These are phyloP conservation scores for Suhomyces taliae DNA, from an alignment of 1,139 yeast species.

Conservation along the genomic window DNA sequence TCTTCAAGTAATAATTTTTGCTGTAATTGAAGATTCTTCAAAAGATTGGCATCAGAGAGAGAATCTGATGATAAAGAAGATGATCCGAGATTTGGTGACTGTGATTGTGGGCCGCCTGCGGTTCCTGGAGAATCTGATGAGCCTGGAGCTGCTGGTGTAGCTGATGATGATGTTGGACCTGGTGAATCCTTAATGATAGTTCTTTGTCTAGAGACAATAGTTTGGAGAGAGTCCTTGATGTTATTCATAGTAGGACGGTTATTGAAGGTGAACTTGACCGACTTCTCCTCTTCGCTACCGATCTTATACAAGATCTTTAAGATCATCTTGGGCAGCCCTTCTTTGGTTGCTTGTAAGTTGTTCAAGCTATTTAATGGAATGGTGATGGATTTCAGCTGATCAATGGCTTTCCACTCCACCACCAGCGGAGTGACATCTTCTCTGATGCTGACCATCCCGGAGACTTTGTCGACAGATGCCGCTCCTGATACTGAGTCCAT, in stretches of 20 bases:
- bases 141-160: constrained; percentile 8
- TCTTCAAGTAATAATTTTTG: constrained; percentile 74
- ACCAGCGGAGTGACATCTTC: constrained; percentile 69
- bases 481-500: constrained; percentile 57
- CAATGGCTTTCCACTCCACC: constrained; percentile 72
- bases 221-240: constrained; percentile 68
- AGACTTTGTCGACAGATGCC: constrained; percentile 62
- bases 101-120: constrained; percentile 1
- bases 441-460: constrained; percentile 64
- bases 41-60: constrained; percentile 42
- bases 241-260: constrained; percentile 76
- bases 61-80: constrained; percentile 18
- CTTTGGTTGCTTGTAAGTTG: constrained; percentile 75
- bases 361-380: constrained; percentile 53
- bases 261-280: constrained; percentile 61
- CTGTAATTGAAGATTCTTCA: constrained; percentile 74
- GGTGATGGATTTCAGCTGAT: constrained; percentile 48
- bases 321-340: constrained; percentile 67
- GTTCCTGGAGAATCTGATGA: constrained; percentile 8
- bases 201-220: constrained; percentile 67
- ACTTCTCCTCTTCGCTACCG: constrained; percentile 40
- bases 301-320: constrained; percentile 54
- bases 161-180: constrained; percentile 13
- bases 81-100: constrained; percentile 5
- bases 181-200: constrained; percentile 39